phyloP scores from a whole-genome alignment of 2,329 filamentous ascomycete genomes.

The Colletotrichum karsti region DNA sequence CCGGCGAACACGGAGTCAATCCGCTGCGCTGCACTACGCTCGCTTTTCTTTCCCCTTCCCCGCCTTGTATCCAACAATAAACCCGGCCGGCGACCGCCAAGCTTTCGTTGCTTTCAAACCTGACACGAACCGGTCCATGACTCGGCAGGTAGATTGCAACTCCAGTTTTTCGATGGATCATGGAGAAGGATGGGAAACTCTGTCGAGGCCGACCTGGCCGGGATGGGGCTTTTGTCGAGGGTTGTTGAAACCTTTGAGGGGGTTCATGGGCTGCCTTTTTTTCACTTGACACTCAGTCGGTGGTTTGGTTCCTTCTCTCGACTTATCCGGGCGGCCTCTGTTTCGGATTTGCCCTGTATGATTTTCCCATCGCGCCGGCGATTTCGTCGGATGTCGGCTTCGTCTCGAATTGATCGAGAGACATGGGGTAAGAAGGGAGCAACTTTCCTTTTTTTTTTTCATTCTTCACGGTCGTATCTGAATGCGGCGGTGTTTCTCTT shows the following conservation, averaged over 20 bases:
- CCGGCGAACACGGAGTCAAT: not conserved
- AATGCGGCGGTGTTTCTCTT: too few relatives aligned
- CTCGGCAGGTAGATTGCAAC: conserved; percentile 16
- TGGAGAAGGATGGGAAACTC: conserved; percentile 6
- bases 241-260: conserved; percentile 3
- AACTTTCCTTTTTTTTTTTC: not conserved
- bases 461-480: not conserved
- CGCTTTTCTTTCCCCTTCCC: not conserved
- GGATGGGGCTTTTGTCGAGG: conserved; percentile 13
- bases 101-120: conserved; percentile 2
- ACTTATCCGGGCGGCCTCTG: not conserved
- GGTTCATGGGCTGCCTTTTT: not conserved
- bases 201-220: conserved; percentile 2
- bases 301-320: not conserved
- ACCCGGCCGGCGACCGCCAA: not conserved
- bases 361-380: not conserved
- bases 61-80: not conserved
- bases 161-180: conserved; percentile 16
- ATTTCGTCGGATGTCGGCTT: not conserved
- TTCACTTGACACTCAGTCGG: too few relatives aligned
- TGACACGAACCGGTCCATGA: conserved; percentile 21
- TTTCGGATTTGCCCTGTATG: conserved; percentile 1
- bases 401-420: not conserved
- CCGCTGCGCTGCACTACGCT: not conserved
- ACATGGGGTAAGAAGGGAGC: too few relatives aligned